A percentile compares a stretch with the other conserved stretches of the same genome.
Conservation (phyloP, 2,329 filamentous ascomycete species). For the Pleurostoma richardsiae region DNA sequence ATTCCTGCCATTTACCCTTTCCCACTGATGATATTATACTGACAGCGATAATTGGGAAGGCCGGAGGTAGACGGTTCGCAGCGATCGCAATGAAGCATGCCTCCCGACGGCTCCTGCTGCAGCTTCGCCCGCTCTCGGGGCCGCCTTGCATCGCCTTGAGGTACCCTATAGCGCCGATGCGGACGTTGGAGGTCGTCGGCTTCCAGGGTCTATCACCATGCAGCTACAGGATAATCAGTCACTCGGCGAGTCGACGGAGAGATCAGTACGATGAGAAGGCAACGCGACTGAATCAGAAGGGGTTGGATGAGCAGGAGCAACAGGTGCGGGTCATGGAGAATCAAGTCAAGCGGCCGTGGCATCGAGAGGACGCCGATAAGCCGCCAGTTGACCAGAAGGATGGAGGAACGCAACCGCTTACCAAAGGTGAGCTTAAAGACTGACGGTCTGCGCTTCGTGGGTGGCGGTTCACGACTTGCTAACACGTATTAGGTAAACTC, state of each 20-base stretch:
- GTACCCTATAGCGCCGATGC: too few relatives aligned
- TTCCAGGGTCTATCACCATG: too few relatives aligned
- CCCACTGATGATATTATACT: too few relatives aligned
- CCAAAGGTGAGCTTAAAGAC: conserved; percentile 20
- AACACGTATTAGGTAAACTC: conserved; percentile 55
- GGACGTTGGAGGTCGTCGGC: too few relatives aligned
- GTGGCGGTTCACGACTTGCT: neutral
- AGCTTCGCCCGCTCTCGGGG: too few relatives aligned
- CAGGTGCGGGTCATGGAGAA: conserved; percentile 41
- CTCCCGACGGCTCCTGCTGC: too few relatives aligned
- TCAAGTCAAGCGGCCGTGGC: conserved; percentile 61
- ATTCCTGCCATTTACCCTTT: too few relatives aligned
- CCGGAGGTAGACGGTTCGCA: too few relatives aligned
- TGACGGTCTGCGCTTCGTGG: too few relatives aligned
- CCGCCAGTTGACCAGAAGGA: conserved; percentile 20
- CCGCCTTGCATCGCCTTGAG: too few relatives aligned
- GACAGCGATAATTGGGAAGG: too few relatives aligned
- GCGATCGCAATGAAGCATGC: too few relatives aligned
- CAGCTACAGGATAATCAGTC: conserved; percentile 1
- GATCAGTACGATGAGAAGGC: conserved; percentile 18
- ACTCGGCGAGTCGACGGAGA: neutral
- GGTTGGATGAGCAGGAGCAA: conserved; percentile 28
- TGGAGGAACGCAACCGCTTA: conserved; percentile 16
- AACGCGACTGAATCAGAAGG: conserved; percentile 22
- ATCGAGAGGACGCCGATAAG: conserved; percentile 51